phyloP scores from a whole-genome alignment of 768 basidiomycete species.

The Polyporus arcularius region DNA sequence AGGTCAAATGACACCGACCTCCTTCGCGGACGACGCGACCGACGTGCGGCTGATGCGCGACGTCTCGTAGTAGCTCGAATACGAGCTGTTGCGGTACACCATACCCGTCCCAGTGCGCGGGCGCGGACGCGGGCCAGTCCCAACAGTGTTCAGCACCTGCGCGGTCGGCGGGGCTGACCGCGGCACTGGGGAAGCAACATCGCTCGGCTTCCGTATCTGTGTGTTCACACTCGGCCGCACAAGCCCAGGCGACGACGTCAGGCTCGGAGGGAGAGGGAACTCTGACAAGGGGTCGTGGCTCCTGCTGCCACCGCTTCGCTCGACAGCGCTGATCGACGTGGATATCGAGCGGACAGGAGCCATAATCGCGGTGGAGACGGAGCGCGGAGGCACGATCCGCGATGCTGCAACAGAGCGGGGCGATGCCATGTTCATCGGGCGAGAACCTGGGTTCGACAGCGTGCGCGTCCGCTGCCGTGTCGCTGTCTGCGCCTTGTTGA shows the following conservation, averaged over 20 bases:
- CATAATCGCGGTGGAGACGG: constrained; percentile 10
- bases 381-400: constrained; percentile 9
- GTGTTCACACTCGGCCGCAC: constrained; percentile 8
- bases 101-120: constrained; percentile 68
- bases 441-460: constrained; percentile 16
- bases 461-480: constrained; percentile 11
- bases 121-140: constrained; percentile 37
- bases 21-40: constrained; percentile 8
- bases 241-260: neutral
- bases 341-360: constrained; percentile 12
- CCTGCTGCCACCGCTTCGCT: neutral
- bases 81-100: constrained; percentile 46
- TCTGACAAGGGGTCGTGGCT: constrained; percentile 9
- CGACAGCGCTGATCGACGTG: neutral
- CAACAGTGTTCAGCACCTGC: constrained; percentile 18
- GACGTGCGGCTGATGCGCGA: constrained; percentile 17
- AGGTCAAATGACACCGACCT: neutral
- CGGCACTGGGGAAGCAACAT: neutral
- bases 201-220: neutral
- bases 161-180: constrained; percentile 10
- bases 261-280: constrained; percentile 9
- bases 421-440: neutral
- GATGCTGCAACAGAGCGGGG: neutral
- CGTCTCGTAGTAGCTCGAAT: constrained; percentile 21
- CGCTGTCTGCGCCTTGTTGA: neutral